Base-by-base conservation (phyloP, 1,284 basidiomycete genomes). In the Heimioporus retisporus region DNA sequence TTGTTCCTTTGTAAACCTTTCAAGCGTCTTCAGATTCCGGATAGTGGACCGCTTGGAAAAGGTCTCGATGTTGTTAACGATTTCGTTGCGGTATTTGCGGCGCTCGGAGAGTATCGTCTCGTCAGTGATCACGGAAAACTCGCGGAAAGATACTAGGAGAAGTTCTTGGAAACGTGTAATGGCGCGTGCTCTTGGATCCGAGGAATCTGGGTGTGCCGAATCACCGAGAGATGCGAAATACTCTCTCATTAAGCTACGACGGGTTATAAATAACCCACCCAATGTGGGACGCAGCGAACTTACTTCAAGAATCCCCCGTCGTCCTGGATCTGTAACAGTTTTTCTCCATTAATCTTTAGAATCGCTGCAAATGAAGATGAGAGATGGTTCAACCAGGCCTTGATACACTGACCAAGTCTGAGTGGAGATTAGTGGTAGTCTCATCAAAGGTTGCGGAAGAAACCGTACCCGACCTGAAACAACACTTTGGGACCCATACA, bases 121-220 rank as follows among this genome's bases (percentile, higher is more conserved):
- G 75, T 99, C 97, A 0, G 96, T 97, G 78, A 99, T 97, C 69
- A 96, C 87, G 31, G 96, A 93, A 79, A 99, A 99, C 80, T 99
- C 98, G 64, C 98, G 90, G 88, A 98, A 98, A 2, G 97, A 97
- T 62, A 98, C 93, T 10, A 98, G 91, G 18, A 97, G 89, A 6
- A 99, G 89, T 81, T 99, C 97, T 80, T 99, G 98, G 87, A 99
- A 99, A 68, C 95, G 94, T 25, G 97, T 99, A 74, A 99, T 98
- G 54, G 96, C 95, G 23, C 96, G 93, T 11, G 96, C 90, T 25
- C 96, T 92, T 5, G 97, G 93, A 74, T 99, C 97, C 6, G 87
- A 80, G 48, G 97, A 96, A 69, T 93, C 83, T 0, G 98, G 97
- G 77, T 99, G 96, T 0, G 97, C 98, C 8, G 97, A 97, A 31